Evolutionary conservation across 202 grass and related monocot genomes (phyloP), one percentile per base, ranked within the genome.

Genomic region (Elaeis oleifera): DNA sequence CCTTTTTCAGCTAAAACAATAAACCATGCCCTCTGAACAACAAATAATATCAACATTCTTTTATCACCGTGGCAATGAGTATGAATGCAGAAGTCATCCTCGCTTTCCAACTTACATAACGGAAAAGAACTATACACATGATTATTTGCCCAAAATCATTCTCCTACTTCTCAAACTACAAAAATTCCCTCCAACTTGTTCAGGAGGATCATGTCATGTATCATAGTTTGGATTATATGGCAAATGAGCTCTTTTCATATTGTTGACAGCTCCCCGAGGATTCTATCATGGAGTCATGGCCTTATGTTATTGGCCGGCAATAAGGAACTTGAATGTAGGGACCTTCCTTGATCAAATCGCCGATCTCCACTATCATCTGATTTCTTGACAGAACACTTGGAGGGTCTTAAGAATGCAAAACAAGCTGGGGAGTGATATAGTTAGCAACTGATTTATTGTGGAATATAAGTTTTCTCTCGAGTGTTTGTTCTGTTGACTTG

Each of bases 101-200:
- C 29, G 3, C 16, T 28, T 20, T 60, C 16, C 5, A 49, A 22
- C 24, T 51, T n/a, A 51, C 27, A 28, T 29, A 36, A 50, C 49
- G 16, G 15, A 20, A 63, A 63, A 54, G 50, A 73, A 54, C 49
- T 73, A 18, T 73, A 54, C 59, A 29, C 36, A 73, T 52, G 16
- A 25, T 73, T 63, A 22, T 44, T 63, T 63, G 8, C 20, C 9
- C 53, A 18, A 22, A 52, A 51, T 53, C 15, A 28, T 55, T 13
- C 50, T 57, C 54, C 23, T 23, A 16, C 61, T 64, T 27, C 59
- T 63, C 69, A 71, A 49, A 18, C 23, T 28, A 51, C 17, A 80
- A 68, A 68, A 76, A 61, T 56, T 57, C 17, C 66, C 65, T 69
- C 48, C 69, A 78, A 61, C 49, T 80, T 68, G 32, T 56, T 73